A percentile compares a stretch with the other conserved stretches of the same genome.
phyloP scores from a whole-genome alignment of 306 rosid genomes.

The Trichosanthes truncata region DNA sequence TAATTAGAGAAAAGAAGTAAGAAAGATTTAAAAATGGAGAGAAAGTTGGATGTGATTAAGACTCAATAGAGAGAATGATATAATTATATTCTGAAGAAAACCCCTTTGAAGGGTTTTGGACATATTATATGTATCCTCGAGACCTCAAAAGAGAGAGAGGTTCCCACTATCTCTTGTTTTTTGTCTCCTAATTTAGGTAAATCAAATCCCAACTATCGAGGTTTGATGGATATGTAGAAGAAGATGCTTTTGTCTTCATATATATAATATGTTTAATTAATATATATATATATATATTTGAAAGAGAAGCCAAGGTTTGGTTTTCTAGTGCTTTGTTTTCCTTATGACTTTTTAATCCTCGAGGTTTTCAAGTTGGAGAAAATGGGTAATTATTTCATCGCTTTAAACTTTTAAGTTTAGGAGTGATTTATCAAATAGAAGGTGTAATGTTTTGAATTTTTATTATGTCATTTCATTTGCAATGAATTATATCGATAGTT shows the following conservation, averaged over 20 bases:
- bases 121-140: conserved; percentile 49
- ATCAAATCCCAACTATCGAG: not conserved
- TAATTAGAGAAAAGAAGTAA: not conserved
- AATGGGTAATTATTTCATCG: not conserved
- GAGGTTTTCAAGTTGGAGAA: not conserved
- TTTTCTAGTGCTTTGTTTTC: not conserved
- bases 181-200: too few relatives aligned
- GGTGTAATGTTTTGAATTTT: too few relatives aligned
- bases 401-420: too few relatives aligned
- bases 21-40: not conserved
- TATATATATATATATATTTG: not conserved
- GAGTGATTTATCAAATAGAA: too few relatives aligned
- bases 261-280: not conserved
- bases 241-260: conserved; percentile 11
- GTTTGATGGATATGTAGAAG: conserved; percentile 1
- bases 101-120: conserved; percentile 30
- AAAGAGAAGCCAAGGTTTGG: not conserved
- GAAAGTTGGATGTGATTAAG: not conserved
- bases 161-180: conserved; percentile 28
- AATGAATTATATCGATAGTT: too few relatives aligned
- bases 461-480: too few relatives aligned
- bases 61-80: too few relatives aligned
- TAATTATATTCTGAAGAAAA: conserved; percentile 17
- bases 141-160: conserved; percentile 48
- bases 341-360: not conserved